Evolutionary conservation across 2,329 filamentous ascomycete genomes (phyloP).

Genomic region (Arthroderma sp.): DNA sequence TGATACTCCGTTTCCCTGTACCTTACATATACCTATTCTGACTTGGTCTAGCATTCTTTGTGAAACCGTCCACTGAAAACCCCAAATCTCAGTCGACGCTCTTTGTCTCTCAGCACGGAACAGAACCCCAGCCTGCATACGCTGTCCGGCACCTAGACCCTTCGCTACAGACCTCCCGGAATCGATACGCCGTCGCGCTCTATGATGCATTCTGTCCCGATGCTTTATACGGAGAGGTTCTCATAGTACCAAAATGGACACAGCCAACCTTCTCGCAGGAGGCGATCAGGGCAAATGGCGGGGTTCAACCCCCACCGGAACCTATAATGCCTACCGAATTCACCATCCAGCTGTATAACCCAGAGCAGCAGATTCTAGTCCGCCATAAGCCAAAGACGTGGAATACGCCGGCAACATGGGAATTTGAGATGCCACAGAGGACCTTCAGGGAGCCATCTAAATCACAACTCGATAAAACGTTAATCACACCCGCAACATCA

Average conservation of each 20-base stretch:
- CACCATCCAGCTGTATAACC: conserved; percentile 82
- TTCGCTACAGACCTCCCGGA: conserved; percentile 54
- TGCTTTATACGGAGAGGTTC: conserved; percentile 75
- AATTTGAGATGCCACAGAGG: conserved; percentile 81
- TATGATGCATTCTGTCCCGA: conserved; percentile 71
- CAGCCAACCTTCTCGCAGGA: conserved; percentile 71
- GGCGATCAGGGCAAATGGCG: conserved; percentile 59
- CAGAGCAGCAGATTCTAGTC: conserved; percentile 68
- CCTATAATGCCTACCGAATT: conserved; percentile 69
- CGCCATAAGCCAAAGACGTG: conserved; percentile 59
- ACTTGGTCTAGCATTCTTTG: conserved; percentile 42
- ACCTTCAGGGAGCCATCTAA: conserved; percentile 70
- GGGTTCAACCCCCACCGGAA: conserved; percentile 51
- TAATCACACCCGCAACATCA: conserved; percentile 46
- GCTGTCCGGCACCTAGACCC: conserved; percentile 67
- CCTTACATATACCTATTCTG: not conserved
- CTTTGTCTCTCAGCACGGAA: conserved; percentile 55
- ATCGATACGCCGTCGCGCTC: conserved; percentile 76
- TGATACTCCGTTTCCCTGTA: not conserved
- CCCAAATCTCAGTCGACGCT: conserved; percentile 30
- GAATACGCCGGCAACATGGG: conserved; percentile 71
- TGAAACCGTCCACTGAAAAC: conserved; percentile 41
- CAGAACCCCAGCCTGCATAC: conserved; percentile 69
- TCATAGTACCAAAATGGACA: conserved; percentile 73
- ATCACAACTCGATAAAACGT: conserved; percentile 64